Conservation (phyloP, 2,329 filamentous ascomycete genomes). For the Cercospora sojina region DNA sequence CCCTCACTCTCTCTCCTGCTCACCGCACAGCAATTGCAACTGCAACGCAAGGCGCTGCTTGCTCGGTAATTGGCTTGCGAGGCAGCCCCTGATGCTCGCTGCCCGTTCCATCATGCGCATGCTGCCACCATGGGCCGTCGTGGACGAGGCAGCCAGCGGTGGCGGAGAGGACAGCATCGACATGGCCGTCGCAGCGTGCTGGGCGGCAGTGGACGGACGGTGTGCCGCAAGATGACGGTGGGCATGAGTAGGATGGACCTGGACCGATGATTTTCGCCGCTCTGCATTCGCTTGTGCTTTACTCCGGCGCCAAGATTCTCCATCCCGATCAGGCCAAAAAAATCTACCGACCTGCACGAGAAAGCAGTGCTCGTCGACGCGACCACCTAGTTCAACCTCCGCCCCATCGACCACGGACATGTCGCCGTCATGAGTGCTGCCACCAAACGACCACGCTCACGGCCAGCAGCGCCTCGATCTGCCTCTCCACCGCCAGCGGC, state of each 20-base stretch:
- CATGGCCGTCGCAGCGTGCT: background rate
- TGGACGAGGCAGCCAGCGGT: background rate
- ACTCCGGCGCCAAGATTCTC: background rate
- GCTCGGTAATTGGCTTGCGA: background rate
- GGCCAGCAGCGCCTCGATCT: slow-evolving; percentile 32
- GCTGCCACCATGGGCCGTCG: background rate
- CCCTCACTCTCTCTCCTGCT: background rate
- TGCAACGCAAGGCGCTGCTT: background rate
- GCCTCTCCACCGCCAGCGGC: slow-evolving; percentile 32
- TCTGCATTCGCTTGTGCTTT: background rate
- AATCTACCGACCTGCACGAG: background rate
- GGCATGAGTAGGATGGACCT: background rate
- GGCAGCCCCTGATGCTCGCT: background rate
- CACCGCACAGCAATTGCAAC: background rate
- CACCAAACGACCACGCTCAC: slow-evolving; percentile 35
- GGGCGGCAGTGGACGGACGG: background rate
- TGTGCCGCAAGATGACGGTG: background rate
- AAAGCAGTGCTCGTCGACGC: background rate
- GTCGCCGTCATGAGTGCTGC: slow-evolving; percentile 38
- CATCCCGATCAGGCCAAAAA: background rate
- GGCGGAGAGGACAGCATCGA: background rate
- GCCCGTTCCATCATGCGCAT: background rate
- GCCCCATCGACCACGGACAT: slow-evolving; percentile 21
- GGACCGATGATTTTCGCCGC: background rate
- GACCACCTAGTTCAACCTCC: background rate